Percentiles rank a stretch among this genome's conserved stretches.
These are phyloP conservation scores for Schizothecium vesticola DNA, from an alignment of 495 filamentous ascomycete genomes.

Conservation along the genomic window DNA sequence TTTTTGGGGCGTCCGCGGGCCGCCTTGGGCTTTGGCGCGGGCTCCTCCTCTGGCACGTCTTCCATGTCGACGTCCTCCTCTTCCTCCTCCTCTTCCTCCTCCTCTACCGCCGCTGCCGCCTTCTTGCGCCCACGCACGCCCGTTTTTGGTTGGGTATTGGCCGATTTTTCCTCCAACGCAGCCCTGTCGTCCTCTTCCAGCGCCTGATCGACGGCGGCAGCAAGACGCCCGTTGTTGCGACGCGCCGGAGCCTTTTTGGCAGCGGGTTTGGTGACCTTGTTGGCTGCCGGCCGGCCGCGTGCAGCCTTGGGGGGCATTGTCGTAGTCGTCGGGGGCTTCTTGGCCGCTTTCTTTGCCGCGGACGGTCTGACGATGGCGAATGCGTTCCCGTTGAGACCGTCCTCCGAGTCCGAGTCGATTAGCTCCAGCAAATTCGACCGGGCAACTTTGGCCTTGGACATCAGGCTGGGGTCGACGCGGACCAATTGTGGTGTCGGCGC, in stretches of 20 bases:
- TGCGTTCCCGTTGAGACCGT: constrained; percentile 44
- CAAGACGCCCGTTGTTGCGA: constrained; percentile 23
- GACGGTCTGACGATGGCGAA: constrained; percentile 25
- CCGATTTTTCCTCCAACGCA: constrained; percentile 47
- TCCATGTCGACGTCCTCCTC: constrained; percentile 37
- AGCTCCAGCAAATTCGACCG: constrained; percentile 54
- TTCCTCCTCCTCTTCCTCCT: constrained; percentile 39
- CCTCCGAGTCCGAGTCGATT: constrained; percentile 64
- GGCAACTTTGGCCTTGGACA: constrained; percentile 30
- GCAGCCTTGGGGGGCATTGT: constrained; percentile 41
- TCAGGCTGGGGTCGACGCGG: constrained; percentile 11
- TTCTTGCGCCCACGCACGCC: constrained; percentile 28
- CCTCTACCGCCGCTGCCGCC: constrained; percentile 24
- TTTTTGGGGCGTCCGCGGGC: constrained; percentile 31
- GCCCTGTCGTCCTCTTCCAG: constrained; percentile 3
- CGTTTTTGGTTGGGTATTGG: constrained; percentile 33
- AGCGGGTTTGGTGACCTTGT: constrained; percentile 36
- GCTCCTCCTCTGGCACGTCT: constrained; percentile 21
- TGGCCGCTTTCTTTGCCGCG: background rate
- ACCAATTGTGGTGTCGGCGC: background rate
- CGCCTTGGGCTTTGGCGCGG: constrained; percentile 24
- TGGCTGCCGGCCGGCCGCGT: constrained; percentile 22
- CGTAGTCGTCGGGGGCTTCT: constrained; percentile 17
- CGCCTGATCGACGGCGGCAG: constrained; percentile 32
- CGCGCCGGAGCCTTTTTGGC: constrained; percentile 26